A percentile compares a stretch with the other conserved stretches of the same genome.
Evolutionary conservation across 805 yeast genomes (phyloP).

Genomic region (Blastobotrys terrestris): DNA sequence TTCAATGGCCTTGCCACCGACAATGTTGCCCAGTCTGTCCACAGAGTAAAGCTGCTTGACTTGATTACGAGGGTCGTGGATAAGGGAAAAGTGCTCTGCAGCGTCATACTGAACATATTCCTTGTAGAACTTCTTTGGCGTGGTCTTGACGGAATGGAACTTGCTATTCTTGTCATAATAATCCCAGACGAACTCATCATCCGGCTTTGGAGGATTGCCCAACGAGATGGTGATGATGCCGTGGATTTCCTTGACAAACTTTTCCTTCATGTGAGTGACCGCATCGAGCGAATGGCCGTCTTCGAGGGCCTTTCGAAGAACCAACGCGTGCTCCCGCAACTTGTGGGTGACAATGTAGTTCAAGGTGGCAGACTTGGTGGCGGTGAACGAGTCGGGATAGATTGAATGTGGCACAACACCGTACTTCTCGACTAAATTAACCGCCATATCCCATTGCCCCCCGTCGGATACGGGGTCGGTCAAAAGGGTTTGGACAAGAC

Average conservation of each 20-base stretch:
- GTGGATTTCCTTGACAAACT: constrained; percentile 57
- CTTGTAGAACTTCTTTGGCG: constrained; percentile 61
- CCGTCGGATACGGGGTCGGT: constrained; percentile 72
- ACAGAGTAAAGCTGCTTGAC: constrained; percentile 61
- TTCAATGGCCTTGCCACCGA: constrained; percentile 52
- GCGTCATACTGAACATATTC: constrained; percentile 43
- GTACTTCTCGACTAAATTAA: constrained; percentile 70
- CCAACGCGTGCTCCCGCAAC: constrained; percentile 72
- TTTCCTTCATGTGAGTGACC: constrained; percentile 32
- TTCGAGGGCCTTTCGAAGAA: constrained; percentile 49
- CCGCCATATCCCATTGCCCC: constrained; percentile 84
- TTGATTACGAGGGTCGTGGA: constrained; percentile 78
- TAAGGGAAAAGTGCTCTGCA: constrained; percentile 52
- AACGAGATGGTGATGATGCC: constrained; percentile 60
- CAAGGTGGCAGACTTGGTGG: constrained; percentile 47
- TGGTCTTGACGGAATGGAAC: constrained; percentile 35
- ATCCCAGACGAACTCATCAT: constrained; percentile 67
- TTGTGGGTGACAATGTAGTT: constrained; percentile 62
- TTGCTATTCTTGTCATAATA: constrained; percentile 48
- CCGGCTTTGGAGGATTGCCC: constrained; percentile 75
- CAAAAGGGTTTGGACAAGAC: constrained; percentile 62
- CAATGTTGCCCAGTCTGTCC: constrained; percentile 68
- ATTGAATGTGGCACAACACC: constrained; percentile 71
- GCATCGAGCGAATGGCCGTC: constrained; percentile 32
- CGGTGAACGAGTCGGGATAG: constrained; percentile 63